Evolutionary conservation across 1,284 basidiomycete genomes (phyloP).

Genomic region (Takashimella tepidaria): DNA sequence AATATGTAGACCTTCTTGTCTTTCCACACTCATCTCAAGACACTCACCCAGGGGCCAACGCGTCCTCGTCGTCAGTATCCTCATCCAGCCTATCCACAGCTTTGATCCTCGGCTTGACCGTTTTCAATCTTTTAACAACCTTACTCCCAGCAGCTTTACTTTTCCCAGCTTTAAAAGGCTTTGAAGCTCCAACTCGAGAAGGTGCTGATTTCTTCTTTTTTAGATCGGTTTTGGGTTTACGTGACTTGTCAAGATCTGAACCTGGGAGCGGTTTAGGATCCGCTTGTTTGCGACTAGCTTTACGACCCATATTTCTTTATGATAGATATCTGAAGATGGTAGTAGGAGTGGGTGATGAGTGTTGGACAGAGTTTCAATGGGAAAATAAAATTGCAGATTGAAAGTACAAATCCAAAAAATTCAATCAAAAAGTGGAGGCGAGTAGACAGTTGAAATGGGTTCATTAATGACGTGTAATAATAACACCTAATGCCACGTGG

Average conservation of each 20-base stretch:
- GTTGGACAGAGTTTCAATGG: slow-evolving; percentile 1
- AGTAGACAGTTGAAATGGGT: not conserved
- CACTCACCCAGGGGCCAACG: slow-evolving; percentile 38
- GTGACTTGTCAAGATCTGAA: slow-evolving; percentile 26
- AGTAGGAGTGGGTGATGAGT: not conserved
- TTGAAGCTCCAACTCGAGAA: slow-evolving; percentile 8
- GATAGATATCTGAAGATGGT: not conserved
- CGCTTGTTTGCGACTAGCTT: slow-evolving; percentile 84
- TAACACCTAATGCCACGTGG: not conserved
- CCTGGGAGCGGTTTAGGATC: slow-evolving; percentile 60
- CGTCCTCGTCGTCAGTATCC: slow-evolving; percentile 44
- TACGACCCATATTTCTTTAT: slow-evolving; percentile 69
- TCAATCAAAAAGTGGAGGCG: not conserved
- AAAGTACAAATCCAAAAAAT: not conserved
- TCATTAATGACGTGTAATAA: not conserved
- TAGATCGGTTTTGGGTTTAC: slow-evolving; percentile 1
- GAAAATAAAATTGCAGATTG: not conserved
- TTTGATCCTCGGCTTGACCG: slow-evolving; percentile 22
- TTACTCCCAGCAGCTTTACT: slow-evolving; percentile 14
- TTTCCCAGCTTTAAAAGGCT: slow-evolving; percentile 24
- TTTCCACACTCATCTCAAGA: too few relatives aligned
- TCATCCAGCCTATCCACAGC: slow-evolving; percentile 39
- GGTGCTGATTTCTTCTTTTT: slow-evolving; percentile 31
- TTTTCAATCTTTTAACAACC: slow-evolving; percentile 17
- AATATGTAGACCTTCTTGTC: not conserved